A percentile compares a stretch with the other conserved stretches of the same genome.
These are phyloP conservation scores for Melanomma pulvis-pyrius DNA, from an alignment of 495 filamentous ascomycete genomes.

Conservation along the genomic window DNA sequence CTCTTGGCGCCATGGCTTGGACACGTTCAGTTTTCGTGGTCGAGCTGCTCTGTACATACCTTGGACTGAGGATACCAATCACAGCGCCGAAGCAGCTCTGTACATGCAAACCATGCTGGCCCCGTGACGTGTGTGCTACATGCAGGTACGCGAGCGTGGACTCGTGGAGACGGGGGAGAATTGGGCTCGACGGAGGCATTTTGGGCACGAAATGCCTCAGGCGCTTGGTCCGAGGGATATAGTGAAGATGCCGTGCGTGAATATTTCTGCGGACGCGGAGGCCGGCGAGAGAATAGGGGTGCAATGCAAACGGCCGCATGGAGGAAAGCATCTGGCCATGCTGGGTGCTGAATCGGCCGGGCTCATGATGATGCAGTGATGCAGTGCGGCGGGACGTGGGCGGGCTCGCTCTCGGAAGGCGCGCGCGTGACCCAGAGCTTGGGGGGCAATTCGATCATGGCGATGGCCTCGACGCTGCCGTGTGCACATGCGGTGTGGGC, in stretches of 20 bases:
- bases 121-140: slow-evolving; percentile 16
- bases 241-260: background rate
- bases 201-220: slow-evolving; percentile 1
- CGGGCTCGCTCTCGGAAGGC: background rate
- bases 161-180: background rate
- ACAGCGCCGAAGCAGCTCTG: background rate
- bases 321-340: background rate
- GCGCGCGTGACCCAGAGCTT: background rate
- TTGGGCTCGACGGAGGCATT: background rate
- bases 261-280: background rate
- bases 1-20: slow-evolving; percentile 32
- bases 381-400: background rate
- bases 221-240: background rate
- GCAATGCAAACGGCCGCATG: background rate
- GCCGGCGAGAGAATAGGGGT: background rate
- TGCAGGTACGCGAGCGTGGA: slow-evolving; percentile 23
- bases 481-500: background rate
- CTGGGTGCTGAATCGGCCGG: background rate
- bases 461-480: background rate
- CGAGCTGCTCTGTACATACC: background rate
- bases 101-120: background rate
- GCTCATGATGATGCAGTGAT: background rate
- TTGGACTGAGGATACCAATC: background rate
- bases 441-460: background rate
- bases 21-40: slow-evolving; percentile 6